Percentiles rank a stretch among this genome's conserved stretches.
phyloP scores from a whole-genome alignment of 2,329 filamentous ascomycete species.

The Pseudocercospora vitis region DNA sequence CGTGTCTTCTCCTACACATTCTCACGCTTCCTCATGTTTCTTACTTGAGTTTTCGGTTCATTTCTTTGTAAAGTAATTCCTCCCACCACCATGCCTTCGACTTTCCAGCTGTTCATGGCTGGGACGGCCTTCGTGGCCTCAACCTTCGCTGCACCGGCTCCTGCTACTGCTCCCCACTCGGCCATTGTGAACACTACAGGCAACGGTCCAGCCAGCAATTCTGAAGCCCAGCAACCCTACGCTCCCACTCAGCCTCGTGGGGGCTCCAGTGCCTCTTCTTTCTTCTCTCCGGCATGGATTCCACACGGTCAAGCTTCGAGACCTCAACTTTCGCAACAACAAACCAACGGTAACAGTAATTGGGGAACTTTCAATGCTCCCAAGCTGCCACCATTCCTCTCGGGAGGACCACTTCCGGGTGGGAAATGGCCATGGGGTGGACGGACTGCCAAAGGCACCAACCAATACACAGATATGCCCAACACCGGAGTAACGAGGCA shows the following conservation, averaged over 20 bases:
- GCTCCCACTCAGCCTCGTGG: constrained; percentile 11
- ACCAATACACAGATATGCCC: constrained; percentile 32
- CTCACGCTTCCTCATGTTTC: neutral
- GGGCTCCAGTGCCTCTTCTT: constrained; percentile 19
- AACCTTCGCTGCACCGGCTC: constrained; percentile 6
- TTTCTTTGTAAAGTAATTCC: neutral
- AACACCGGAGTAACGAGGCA: constrained; percentile 38
- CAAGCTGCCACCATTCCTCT: constrained; percentile 28
- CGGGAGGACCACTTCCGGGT: constrained; percentile 23
- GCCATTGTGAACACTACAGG: constrained; percentile 9
- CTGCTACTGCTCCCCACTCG: neutral
- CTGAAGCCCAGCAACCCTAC: neutral
- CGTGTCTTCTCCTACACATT: neutral
- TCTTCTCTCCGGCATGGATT: constrained; percentile 25
- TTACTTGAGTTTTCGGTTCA: neutral
- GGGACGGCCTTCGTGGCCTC: constrained; percentile 1
- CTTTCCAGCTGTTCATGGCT: constrained; percentile 1
- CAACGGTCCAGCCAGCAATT: constrained; percentile 4
- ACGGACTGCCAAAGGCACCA: constrained; percentile 30
- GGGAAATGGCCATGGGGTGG: constrained; percentile 34
- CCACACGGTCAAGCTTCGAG: constrained; percentile 20
- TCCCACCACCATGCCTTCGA: constrained; percentile 3
- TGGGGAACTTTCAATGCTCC: constrained; percentile 32
- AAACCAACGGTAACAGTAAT: constrained; percentile 31
- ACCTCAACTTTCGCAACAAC: constrained; percentile 25